phyloP scores from a whole-genome alignment of 768 basidiomycete species.

The Rhizopogon vulgaris region DNA sequence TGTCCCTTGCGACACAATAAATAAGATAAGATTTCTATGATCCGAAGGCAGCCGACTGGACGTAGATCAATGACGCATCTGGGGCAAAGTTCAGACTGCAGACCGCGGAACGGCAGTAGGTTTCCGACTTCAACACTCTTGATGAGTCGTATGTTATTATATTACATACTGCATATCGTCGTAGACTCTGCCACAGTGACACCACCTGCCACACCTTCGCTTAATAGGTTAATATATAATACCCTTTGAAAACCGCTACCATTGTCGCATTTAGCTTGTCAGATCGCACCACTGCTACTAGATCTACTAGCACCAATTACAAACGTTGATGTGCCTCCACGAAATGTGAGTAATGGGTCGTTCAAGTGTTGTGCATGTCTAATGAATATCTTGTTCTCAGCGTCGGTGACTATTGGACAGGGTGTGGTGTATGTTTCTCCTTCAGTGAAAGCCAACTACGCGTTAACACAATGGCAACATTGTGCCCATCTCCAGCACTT shows the following conservation, averaged over 20 bases:
- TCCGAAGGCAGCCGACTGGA: constrained; percentile 16
- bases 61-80: constrained; percentile 21
- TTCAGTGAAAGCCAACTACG: not conserved
- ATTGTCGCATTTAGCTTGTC: not conserved
- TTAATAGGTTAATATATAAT: constrained; percentile 6
- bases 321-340: constrained; percentile 24
- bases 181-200: not conserved
- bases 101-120: constrained; percentile 2
- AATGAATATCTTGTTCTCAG: constrained; percentile 11
- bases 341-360: constrained; percentile 23
- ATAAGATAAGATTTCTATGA: constrained; percentile 24
- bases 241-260: not conserved
- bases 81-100: constrained; percentile 13
- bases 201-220: constrained; percentile 11
- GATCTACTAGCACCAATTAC: not conserved
- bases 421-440: constrained; percentile 24
- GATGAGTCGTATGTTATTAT: not conserved
- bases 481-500: constrained; percentile 22
- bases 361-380: constrained; percentile 1
- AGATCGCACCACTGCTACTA: not conserved
- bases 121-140: not conserved
- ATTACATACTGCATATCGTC: not conserved
- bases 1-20: constrained; percentile 9
- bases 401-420: constrained; percentile 31
- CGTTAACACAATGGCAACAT: not conserved